Conservation (phyloP, 2,329 filamentous ascomycete species). For the Cladosporium austrohemisphaericum region DNA sequence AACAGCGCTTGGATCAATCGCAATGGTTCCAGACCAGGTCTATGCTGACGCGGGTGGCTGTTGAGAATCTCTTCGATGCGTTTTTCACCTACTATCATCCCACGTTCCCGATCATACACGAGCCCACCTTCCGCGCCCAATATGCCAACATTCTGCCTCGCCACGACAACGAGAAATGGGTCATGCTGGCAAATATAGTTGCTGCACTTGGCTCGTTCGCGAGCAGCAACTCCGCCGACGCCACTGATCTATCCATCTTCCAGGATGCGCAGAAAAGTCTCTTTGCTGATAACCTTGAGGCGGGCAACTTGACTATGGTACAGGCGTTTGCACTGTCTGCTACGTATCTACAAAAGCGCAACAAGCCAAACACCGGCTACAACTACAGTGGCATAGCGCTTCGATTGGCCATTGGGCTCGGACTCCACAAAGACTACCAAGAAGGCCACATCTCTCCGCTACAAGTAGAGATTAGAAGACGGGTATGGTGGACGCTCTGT, state of each 20-base stretch:
- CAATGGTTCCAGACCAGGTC: constrained; percentile 6
- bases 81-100: constrained; percentile 13
- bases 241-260: constrained; percentile 12
- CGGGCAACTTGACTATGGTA: constrained; percentile 13
- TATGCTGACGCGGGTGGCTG: constrained; percentile 11
- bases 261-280: constrained; percentile 12
- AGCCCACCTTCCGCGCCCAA: constrained; percentile 11
- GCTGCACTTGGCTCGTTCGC: constrained; percentile 10
- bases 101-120: constrained; percentile 11
- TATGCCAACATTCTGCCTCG: neutral
- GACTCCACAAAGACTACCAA: constrained; percentile 44
- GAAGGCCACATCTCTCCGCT: constrained; percentile 8
- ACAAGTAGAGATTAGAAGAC: constrained; percentile 6
- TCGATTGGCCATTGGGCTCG: constrained; percentile 49
- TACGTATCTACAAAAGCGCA: constrained; percentile 51
- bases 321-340: constrained; percentile 26
- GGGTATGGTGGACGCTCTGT: constrained; percentile 12
- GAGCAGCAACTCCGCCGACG: constrained; percentile 5
- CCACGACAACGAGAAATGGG: constrained; percentile 7
- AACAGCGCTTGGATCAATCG: constrained; percentile 8
- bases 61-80: constrained; percentile 13
- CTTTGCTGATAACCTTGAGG: constrained; percentile 9
- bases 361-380: constrained; percentile 51
- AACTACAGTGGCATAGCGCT: constrained; percentile 51
- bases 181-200: constrained; percentile 11